These are phyloP conservation scores for Epichloe scottii DNA, from an alignment of 2,329 filamentous ascomycete genomes.

Conservation along the genomic window DNA sequence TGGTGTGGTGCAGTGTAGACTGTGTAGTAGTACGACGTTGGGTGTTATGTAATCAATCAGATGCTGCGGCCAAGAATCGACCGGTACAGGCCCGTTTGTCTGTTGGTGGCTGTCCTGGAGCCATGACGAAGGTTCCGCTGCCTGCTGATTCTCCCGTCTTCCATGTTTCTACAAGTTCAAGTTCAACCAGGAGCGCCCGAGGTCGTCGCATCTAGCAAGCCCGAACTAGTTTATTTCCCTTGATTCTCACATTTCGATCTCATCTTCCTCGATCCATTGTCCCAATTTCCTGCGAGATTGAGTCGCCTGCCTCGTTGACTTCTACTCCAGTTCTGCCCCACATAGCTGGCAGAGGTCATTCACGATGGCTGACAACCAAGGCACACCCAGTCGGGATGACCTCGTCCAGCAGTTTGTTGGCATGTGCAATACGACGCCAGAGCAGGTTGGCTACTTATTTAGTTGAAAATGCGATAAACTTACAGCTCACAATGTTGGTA, in stretches of 20 bases:
- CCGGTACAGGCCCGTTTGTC: too few species aligned
- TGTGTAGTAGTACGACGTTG: background rate
- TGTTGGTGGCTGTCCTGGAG: background rate
- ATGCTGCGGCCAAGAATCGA: background rate
- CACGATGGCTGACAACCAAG: slow-evolving; percentile 2
- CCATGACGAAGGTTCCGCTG: background rate
- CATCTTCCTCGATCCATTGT: too few species aligned
- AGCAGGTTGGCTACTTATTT: slow-evolving; percentile 2
- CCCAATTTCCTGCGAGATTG: too few species aligned
- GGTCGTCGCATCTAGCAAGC: background rate
- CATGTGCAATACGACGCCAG: slow-evolving; percentile 5
- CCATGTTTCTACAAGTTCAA: background rate
- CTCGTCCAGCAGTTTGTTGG: slow-evolving; percentile 4
- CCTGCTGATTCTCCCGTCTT: background rate
- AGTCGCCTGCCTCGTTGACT: background rate
- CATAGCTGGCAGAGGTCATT: background rate
- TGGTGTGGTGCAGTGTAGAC: too few species aligned
- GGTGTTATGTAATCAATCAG: background rate
- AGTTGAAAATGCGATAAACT: too few species aligned
- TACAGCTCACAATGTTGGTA: slow-evolving; percentile 19
- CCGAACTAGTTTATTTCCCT: background rate
- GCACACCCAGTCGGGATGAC: slow-evolving; percentile 3
- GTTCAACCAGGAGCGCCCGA: background rate
- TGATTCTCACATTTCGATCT: too few species aligned
- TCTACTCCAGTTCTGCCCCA: background rate